Conservation (phyloP, 208 protist species). For the Leishmania gerbilli region DNA sequence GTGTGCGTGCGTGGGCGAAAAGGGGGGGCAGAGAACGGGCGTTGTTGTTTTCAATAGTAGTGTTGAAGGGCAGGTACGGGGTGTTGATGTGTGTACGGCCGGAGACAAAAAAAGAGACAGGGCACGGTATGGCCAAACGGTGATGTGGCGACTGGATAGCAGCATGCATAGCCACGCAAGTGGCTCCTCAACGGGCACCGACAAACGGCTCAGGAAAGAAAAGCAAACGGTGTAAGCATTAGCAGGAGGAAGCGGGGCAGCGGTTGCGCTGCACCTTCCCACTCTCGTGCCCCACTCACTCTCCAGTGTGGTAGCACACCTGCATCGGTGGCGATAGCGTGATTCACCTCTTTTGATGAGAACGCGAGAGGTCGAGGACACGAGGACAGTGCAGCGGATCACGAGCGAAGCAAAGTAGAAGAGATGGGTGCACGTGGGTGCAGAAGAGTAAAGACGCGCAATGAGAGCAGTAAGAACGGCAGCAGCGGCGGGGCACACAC, state of each 20-base stretch:
- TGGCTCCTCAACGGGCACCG: neutral
- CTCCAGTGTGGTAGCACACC: neutral
- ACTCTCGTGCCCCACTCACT: neutral
- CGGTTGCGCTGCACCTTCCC: neutral
- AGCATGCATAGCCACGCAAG: neutral
- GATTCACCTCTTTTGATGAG: neutral
- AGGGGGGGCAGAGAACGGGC: neutral
- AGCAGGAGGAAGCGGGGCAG: neutral
- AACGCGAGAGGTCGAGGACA: neutral
- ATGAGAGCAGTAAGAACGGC: neutral
- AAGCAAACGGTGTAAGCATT: neutral
- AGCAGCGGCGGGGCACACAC: neutral
- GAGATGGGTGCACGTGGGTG: neutral
- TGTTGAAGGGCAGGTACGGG: neutral
- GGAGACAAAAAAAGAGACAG: neutral
- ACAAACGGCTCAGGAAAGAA: slow-evolving; percentile 16
- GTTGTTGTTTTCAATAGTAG: neutral
- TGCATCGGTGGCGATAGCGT: neutral
- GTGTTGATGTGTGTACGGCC: neutral
- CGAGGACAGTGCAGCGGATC: neutral
- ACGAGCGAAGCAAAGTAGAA: neutral
- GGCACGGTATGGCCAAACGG: neutral
- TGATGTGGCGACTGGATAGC: neutral
- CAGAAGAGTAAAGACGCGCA: neutral
- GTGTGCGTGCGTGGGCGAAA: neutral